Conservation (phyloP, 2,329 filamentous ascomycete genomes). For the Phaeomoniella chlamydospora region DNA sequence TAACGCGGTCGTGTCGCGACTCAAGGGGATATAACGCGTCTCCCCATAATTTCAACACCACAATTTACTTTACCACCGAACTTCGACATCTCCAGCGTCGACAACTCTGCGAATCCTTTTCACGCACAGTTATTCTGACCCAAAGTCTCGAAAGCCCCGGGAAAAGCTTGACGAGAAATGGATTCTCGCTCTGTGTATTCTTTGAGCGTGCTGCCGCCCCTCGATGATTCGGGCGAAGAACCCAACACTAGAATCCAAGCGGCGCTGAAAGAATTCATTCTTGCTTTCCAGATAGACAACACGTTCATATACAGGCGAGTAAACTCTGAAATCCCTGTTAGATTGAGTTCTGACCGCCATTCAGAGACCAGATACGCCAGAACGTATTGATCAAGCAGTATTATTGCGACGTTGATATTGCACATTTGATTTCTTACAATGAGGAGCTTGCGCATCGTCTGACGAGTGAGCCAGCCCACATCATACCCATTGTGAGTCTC, state of each 20-base stretch:
- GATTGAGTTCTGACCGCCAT: constrained; percentile 3
- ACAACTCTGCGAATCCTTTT: no score
- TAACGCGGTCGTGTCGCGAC: neutral
- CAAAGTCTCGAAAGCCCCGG: no score
- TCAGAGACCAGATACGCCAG: constrained; percentile 83
- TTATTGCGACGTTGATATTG: constrained; percentile 91
- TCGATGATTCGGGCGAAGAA: constrained; percentile 51
- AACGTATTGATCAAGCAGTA: constrained; percentile 91
- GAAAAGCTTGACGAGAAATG: no score
- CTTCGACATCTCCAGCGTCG: constrained; percentile 2
- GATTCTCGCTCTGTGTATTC: constrained; percentile 82
- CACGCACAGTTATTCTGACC: no score
- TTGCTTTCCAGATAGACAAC: constrained; percentile 89
- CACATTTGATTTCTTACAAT: constrained; percentile 88
- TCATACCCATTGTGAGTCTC: constrained; percentile 69
- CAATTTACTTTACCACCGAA: neutral
- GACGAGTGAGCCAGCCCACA: constrained; percentile 77
- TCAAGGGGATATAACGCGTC: neutral
- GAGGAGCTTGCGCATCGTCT: constrained; percentile 87
- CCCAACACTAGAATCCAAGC: constrained; percentile 58
- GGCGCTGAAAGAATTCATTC: constrained; percentile 76
- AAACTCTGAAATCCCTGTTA: constrained; percentile 1
- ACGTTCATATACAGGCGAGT: constrained; percentile 80
- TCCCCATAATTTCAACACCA: no score
- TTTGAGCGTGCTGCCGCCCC: constrained; percentile 62